Evolutionary conservation across 805 yeast species (phyloP).

Genomic region (Wickerhamomyces canadensis): DNA sequence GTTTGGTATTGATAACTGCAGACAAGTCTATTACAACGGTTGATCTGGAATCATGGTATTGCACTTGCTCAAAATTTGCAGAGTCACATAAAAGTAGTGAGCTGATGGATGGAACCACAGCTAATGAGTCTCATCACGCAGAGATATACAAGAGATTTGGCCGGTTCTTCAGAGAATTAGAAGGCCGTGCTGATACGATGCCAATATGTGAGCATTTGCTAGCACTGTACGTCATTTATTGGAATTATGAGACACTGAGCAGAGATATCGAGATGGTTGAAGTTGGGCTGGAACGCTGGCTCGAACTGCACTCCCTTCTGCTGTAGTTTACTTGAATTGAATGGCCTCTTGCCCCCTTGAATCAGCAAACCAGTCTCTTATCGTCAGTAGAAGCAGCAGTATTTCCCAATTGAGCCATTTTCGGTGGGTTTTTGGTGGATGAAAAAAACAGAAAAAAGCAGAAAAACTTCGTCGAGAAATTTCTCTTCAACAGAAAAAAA

Average conservation of each 20-base stretch:
- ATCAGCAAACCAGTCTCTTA: too few species aligned
- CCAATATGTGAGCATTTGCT: slow-evolving; percentile 14
- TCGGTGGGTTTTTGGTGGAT: too few species aligned
- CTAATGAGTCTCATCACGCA: too few species aligned
- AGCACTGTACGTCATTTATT: background rate
- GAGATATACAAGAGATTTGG: slow-evolving; percentile 1
- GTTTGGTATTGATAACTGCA: background rate
- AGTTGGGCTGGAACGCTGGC: background rate
- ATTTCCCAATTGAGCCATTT: too few species aligned
- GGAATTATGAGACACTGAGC: background rate
- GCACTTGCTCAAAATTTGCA: slow-evolving; percentile 11
- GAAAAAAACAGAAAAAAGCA: too few species aligned
- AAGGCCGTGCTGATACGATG: background rate
- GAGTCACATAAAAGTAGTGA: background rate
- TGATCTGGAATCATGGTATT: slow-evolving; percentile 15
- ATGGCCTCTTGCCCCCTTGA: too few species aligned
- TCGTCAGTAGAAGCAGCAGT: too few species aligned
- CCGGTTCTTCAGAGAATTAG: background rate
- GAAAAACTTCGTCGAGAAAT: too few species aligned
- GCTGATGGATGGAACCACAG: too few species aligned
- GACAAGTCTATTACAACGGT: slow-evolving; percentile 1
- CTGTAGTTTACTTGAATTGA: too few species aligned
- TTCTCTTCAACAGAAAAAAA: too few species aligned
- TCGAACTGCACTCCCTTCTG: too few species aligned
- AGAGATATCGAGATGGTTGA: background rate